Base-by-base conservation (phyloP, 495 filamentous ascomycete genomes). In the Niebla homalea region DNA sequence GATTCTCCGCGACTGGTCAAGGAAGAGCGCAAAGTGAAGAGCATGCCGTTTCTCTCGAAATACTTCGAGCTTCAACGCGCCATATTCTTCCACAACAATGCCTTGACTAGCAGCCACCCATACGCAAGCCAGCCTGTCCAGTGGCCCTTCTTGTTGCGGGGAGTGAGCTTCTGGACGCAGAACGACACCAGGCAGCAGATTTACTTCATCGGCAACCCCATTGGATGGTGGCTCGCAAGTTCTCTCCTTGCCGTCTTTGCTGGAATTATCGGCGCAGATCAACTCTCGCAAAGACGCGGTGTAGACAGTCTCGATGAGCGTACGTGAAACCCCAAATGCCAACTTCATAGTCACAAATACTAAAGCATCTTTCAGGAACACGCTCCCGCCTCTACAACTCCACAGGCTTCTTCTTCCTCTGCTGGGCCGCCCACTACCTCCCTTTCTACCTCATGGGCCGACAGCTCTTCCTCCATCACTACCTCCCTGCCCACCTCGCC, bases 31-130 rank as follows among this genome's bases (percentile, higher is more conserved):
- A 77, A 93, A 64, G 72, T 87, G 61, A 94, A 93, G 69, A 71
- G 74, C 14, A 59, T 96, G 49, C 77, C 90, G 32, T 98, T 98
- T 78, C 66, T 94, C 50, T 83, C 75, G 61, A 98, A 98, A 68
- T 98, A 92, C 73, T 76, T 96, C 52, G 93, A 98, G 71, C 76
- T 98, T 49, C 92, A 98, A 64, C 81, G 92, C 36, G 88, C 92
- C 45, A 98, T 98, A 85, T 98, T 98, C 78, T 89, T 78, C 77
- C 92, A 98, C 72, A 98, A 98, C 74, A 97, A 89, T 66, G 89
- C 92, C 54, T 69, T 98, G 62, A 98, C 92, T 35, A 90, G 85
- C 68, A 93, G 86, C 60, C 92, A 98, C 64, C 92, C 92, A 1
- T 98, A 98, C 60, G 80, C 92, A 22, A 92, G 84, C 55, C 81